Conservation (phyloP, 2,329 filamentous ascomycete genomes). For the Davidsoniella australis region DNA sequence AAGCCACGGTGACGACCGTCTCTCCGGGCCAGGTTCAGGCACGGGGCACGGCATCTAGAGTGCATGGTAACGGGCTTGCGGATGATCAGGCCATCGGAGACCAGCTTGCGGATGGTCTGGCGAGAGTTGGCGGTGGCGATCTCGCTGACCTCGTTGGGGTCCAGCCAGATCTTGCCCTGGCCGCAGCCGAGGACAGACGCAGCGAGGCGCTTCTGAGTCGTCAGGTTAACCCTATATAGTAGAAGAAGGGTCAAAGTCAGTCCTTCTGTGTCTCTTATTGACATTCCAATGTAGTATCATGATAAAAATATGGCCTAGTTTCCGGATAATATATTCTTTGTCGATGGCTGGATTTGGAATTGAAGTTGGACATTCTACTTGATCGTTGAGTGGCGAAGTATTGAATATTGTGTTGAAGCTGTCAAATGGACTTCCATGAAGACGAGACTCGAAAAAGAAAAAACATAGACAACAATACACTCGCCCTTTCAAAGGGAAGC, state of each 20-base stretch:
- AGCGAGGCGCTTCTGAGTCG: conserved; percentile 99
- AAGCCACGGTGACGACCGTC: conserved; percentile 97
- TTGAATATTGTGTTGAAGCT: background rate
- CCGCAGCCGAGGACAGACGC: conserved; percentile 97
- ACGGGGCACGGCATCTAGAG: conserved; percentile 89
- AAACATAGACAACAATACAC: too few species aligned
- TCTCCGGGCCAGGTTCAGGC: conserved; percentile 87
- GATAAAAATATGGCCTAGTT: background rate
- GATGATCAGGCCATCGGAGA: conserved; percentile 99
- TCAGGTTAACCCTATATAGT: conserved; percentile 78
- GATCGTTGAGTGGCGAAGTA: background rate
- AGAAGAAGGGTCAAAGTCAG: conserved; percentile 14
- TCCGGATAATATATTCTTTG: background rate
- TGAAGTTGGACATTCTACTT: background rate
- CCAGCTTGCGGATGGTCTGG: conserved; percentile 98
- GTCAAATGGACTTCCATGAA: background rate
- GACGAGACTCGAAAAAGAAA: too few species aligned
- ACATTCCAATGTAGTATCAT: background rate
- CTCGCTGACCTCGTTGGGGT: conserved; percentile 97
- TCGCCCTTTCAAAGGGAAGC: too few species aligned
- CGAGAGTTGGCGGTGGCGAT: conserved; percentile 99
- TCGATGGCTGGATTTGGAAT: background rate
- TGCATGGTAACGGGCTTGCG: conserved; percentile 99
- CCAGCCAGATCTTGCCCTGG: conserved; percentile 99
- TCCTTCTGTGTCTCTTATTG: conserved; percentile 2